Conservation (phyloP, 371 early-diverging fungal genomes). For the Rhizomucor miehei region DNA sequence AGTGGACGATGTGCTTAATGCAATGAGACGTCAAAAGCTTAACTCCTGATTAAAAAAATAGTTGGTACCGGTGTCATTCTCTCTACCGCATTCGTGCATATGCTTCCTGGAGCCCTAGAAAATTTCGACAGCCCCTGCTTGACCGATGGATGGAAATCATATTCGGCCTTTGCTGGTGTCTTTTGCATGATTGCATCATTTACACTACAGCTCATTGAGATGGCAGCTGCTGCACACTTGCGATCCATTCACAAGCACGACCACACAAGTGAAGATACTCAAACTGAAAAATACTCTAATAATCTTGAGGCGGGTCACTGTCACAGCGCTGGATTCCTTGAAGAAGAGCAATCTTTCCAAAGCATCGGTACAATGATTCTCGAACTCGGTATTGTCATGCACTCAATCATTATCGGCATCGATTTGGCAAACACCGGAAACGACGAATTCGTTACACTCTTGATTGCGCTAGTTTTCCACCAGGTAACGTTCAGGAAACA, state of each 20-base stretch:
- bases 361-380: conserved; percentile 60
- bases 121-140: conserved; percentile 44
- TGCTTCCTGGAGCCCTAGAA: conserved; percentile 40
- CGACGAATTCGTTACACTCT: conserved; percentile 63
- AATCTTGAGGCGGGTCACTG: conserved; percentile 32
- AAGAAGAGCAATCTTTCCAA: conserved; percentile 27
- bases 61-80: conserved; percentile 73
- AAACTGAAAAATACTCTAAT: conserved; percentile 4
- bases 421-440: conserved; percentile 70
- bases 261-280: conserved; percentile 5
- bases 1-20: background rate
- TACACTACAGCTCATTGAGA: conserved; percentile 37
- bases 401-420: conserved; percentile 86
- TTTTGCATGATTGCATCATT: conserved; percentile 49
- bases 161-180: conserved; percentile 42
- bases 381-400: conserved; percentile 85
- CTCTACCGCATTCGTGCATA: conserved; percentile 47
- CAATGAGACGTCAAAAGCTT: background rate
- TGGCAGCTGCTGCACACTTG: conserved; percentile 17
- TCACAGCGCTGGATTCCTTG: conserved; percentile 48
- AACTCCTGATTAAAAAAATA: background rate
- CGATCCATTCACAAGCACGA: background rate
- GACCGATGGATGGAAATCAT: conserved; percentile 26
- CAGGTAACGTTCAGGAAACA: conserved; percentile 47
- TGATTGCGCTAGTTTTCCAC: conserved; percentile 86